A percentile compares a stretch with the other conserved stretches of the same genome.
These are phyloP conservation scores for Lyophyllum atratum DNA, from an alignment of 768 basidiomycete species.

Conservation along the genomic window DNA sequence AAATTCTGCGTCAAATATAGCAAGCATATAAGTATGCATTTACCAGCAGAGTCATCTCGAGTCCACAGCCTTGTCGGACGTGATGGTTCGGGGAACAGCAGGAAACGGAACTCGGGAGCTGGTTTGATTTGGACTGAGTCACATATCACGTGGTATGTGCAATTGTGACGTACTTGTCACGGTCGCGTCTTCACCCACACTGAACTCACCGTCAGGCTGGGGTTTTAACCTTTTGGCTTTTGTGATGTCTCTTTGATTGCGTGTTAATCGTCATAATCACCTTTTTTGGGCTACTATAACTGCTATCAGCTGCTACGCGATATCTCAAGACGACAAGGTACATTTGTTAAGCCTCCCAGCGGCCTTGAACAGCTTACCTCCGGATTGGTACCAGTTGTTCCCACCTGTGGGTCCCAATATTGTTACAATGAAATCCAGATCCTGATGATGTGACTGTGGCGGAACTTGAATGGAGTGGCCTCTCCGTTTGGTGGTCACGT, in stretches of 20 bases:
- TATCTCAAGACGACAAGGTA: background rate
- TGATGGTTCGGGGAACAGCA: background rate
- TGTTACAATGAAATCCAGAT: background rate
- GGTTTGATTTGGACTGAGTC: background rate
- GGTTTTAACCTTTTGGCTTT: background rate
- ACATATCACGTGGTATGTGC: background rate
- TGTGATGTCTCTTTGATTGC: background rate
- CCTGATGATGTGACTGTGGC: slow-evolving; percentile 3
- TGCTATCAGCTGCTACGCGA: background rate
- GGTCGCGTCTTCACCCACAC: background rate
- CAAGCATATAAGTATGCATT: slow-evolving; percentile 11
- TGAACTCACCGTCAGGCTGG: background rate
- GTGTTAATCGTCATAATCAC: background rate
- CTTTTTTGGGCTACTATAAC: background rate
- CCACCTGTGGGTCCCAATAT: background rate
- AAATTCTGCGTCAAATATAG: background rate
- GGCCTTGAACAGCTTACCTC: background rate
- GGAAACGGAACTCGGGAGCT: background rate
- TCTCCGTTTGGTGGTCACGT: background rate
- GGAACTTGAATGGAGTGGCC: background rate
- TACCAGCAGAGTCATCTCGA: background rate
- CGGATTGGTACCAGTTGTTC: background rate
- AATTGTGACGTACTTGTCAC: background rate
- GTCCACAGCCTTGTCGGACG: background rate
- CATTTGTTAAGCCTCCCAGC: background rate